Conservation (phyloP, 192 early-diverging fungal genomes). For the Coemansia biformis region DNA sequence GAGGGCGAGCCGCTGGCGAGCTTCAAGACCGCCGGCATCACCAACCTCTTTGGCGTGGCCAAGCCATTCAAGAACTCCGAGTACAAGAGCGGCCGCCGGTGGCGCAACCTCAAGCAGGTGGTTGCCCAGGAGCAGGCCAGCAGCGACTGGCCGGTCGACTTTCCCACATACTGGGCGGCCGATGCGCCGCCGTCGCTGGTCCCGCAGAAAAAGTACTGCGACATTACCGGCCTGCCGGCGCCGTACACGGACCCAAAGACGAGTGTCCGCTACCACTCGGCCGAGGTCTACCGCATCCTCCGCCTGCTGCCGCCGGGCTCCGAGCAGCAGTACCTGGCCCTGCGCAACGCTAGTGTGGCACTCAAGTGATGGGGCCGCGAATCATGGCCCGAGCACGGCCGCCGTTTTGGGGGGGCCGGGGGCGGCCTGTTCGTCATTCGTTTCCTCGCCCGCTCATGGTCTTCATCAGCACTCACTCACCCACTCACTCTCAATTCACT, state of each 20-base stretch:
- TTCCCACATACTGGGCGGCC: constrained; percentile 73
- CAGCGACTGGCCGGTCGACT: constrained; percentile 54
- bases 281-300: constrained; percentile 74
- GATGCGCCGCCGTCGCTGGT: constrained; percentile 77
- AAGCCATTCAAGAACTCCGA: constrained; percentile 73
- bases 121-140: constrained; percentile 62
- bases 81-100: constrained; percentile 62
- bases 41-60: constrained; percentile 34
- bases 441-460: too few species aligned
- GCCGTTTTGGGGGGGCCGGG: too few species aligned
- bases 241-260: constrained; percentile 87
- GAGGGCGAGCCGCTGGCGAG: constrained; percentile 34
- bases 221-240: constrained; percentile 81
- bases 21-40: constrained; percentile 40
- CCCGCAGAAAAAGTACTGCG: constrained; percentile 87
- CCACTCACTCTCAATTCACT: too few species aligned
- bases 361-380: constrained; percentile 50
- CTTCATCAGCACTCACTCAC: too few species aligned
- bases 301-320: constrained; percentile 64
- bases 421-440: too few species aligned
- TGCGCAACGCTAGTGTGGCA: constrained; percentile 73
- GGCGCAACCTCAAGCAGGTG: constrained; percentile 79
- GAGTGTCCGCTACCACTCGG: constrained; percentile 71
- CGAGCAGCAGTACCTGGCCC: constrained; percentile 75
- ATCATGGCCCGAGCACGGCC: too few species aligned